These are phyloP conservation scores for Plasmodium knowlesi DNA, from an alignment of 169 alveolate genomes.

Conservation along the genomic window DNA sequence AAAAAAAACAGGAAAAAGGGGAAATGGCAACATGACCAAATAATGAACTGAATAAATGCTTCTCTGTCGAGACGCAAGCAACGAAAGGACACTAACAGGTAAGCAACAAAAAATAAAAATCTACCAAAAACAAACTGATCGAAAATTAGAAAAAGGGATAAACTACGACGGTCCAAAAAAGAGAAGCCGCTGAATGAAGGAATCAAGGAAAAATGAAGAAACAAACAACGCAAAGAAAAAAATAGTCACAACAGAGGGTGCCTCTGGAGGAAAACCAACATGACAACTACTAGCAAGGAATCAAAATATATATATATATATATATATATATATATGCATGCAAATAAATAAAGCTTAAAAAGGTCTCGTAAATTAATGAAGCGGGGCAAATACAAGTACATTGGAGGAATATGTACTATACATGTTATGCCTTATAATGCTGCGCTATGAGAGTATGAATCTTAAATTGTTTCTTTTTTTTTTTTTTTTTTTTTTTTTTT, in stretches of 20 bases:
- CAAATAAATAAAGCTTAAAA: background rate
- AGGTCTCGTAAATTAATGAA: background rate
- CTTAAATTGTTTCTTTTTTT: background rate
- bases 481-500: too few species aligned
- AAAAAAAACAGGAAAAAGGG: background rate
- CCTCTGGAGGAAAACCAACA: background rate
- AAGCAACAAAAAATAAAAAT: background rate
- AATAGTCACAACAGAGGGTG: background rate
- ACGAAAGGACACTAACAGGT: background rate
- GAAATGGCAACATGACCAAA: background rate
- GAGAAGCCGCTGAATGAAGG: background rate
- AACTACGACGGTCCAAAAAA: background rate
- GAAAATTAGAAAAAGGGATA: background rate
- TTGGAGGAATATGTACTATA: background rate
- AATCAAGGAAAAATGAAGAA: background rate
- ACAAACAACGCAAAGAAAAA: background rate
- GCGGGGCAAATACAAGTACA: background rate
- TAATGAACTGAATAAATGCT: background rate
- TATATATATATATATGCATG: background rate
- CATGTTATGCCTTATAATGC: background rate
- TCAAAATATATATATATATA: background rate
- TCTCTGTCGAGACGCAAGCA: background rate
- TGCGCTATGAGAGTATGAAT: background rate
- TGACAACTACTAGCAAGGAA: background rate
- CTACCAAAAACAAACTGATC: background rate